Base-by-base conservation (phyloP, 805 yeast species). In the Komagataella mondaviorum region DNA sequence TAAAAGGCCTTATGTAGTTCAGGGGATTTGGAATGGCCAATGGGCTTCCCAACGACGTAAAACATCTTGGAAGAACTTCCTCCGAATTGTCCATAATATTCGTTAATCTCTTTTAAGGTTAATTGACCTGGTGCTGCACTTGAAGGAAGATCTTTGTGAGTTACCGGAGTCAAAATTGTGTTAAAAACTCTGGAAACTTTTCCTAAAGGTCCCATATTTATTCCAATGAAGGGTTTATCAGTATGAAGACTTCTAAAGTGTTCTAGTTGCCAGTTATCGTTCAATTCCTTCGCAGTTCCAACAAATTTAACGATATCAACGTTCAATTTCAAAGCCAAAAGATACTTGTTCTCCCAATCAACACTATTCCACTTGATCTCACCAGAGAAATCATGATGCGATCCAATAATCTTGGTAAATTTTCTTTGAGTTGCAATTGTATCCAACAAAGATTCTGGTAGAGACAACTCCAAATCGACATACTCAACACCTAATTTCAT, bases 21-120 rank as follows among this genome's bases (percentile, higher is more conserved):
- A 46, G 99, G 99, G 1, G 97, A 89, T 64, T 88, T 80, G 1
- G 98, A 89, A 64, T 90, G 96, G 6, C 77, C 66, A 52, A 90
- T 75, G 49, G 98, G 97, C 10, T 72, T 68, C 5, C 98, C 98
- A 55, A 82, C 83, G 54, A 90, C 80, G 65, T 76, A 85, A 59
- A 81, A 86, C 53, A 78, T 71, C 67, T 80, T 76, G 17, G 76
- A 55, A 6, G 66, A 55, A 51, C 80, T 71, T n/a, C 81, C 80
- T 46, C 96, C 96, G 55, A 87, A 70, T 44, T 73, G 67, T 14
- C 76, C 59, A 50, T 72, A 73, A 3, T 80, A 69, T 52, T 71
- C 62, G 65, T 89, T 80, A 56, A 88, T 79, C 61, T 86, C 78
- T 49, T 70, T 67, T 39, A 89, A 70, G 1, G 88, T 74, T 50